phyloP scores from a whole-genome alignment of 768 basidiomycete species.

The Agaricus subrufescens region DNA sequence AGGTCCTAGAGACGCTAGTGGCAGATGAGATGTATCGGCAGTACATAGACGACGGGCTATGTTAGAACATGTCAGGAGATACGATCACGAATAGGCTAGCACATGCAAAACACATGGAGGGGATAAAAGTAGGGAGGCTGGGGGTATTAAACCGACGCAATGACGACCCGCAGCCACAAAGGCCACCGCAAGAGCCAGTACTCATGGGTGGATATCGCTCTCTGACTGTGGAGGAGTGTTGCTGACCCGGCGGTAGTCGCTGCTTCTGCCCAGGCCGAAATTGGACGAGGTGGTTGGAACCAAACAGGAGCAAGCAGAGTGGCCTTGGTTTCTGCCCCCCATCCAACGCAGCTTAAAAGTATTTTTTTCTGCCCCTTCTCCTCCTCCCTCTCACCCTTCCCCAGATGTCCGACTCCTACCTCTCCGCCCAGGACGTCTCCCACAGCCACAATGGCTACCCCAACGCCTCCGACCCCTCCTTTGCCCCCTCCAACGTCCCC shows the following conservation, averaged over 20 bases:
- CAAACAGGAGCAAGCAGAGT: slow-evolving; percentile 46
- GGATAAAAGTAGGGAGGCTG: slow-evolving; percentile 6
- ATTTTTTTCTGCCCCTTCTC: slow-evolving; percentile 33
- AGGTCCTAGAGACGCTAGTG: slow-evolving; percentile 2
- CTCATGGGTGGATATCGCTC: slow-evolving; percentile 23
- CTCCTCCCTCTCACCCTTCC: slow-evolving; percentile 22
- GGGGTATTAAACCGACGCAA: not conserved
- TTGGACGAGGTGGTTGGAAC: slow-evolving; percentile 32
- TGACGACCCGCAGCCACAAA: slow-evolving; percentile 9
- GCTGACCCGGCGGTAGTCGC: slow-evolving; percentile 23
- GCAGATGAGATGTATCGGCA: slow-evolving; percentile 31
- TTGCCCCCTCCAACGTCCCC: slow-evolving; percentile 34
- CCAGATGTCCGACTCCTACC: slow-evolving; percentile 75
- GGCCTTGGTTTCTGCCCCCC: slow-evolving; percentile 50
- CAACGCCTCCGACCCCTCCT: slow-evolving; percentile 63
- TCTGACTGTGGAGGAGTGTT: not conserved
- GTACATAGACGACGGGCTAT: slow-evolving; percentile 35
- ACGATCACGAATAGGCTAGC: no score
- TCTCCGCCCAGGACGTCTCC: slow-evolving; percentile 55
- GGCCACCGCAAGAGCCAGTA: slow-evolving; percentile 16
- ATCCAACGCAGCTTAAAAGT: slow-evolving; percentile 49
- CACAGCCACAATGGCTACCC: slow-evolving; percentile 49
- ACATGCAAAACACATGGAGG: slow-evolving; percentile 6
- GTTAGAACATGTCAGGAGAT: slow-evolving; percentile 7
- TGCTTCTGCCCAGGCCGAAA: slow-evolving; percentile 49